These are phyloP conservation scores for Malassezia caprae DNA, from an alignment of 1,284 basidiomycete genomes.

Conservation along the genomic window DNA sequence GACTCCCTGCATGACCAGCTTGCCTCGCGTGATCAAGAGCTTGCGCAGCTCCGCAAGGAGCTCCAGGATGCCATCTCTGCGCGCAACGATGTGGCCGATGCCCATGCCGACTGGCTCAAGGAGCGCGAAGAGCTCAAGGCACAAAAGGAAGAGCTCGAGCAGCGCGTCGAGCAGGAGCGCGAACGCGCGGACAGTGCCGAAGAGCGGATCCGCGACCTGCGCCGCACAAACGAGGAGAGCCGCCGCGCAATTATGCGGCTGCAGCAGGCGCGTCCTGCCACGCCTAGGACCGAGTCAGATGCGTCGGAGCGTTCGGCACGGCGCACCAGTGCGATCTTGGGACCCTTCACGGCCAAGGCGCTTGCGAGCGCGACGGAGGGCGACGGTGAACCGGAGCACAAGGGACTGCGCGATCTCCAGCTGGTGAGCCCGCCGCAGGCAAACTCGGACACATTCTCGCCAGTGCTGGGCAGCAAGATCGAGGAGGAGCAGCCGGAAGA, in stretches of 20 bases:
- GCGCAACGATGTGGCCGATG: conserved; percentile 26
- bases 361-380: neutral
- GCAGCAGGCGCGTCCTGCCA: conserved; percentile 28
- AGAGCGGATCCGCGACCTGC: conserved; percentile 37
- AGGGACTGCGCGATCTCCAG: conserved; percentile 8
- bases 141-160: conserved; percentile 19
- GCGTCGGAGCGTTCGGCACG: conserved; percentile 25
- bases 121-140: conserved; percentile 28
- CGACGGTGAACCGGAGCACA: conserved; percentile 7
- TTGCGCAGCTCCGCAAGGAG: conserved; percentile 22
- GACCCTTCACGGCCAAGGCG: neutral
- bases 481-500: neutral
- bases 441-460: neutral
- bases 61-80: conserved; percentile 28
- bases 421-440: conserved; percentile 1
- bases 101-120: conserved; percentile 33
- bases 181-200: conserved; percentile 26
- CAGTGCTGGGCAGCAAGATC: neutral
- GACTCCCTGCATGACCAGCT: neutral
- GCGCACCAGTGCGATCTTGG: conserved; percentile 29
- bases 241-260: conserved; percentile 41
- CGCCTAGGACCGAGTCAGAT: conserved; percentile 28
- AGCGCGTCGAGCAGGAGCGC: conserved; percentile 22
- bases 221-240: conserved; percentile 37
- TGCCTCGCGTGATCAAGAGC: conserved; percentile 3